These are phyloP conservation scores for Trichoderma gamsii DNA, from an alignment of 495 filamentous ascomycete genomes.

Conservation along the genomic window DNA sequence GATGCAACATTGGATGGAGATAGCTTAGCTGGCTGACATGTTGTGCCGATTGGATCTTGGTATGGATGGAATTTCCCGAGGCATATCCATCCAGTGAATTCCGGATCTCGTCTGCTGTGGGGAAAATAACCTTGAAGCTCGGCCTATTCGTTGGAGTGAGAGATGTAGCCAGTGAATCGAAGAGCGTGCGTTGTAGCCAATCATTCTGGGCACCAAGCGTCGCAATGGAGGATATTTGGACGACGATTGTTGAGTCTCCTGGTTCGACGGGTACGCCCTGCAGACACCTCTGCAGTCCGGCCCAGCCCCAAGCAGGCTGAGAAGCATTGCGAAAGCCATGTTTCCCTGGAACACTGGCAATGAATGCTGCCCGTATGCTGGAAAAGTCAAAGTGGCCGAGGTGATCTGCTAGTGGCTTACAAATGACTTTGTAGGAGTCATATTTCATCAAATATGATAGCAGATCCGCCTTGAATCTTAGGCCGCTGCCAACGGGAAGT, in stretches of 20 bases:
- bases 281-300: slow-evolving; percentile 57
- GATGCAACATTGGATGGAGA: slow-evolving; percentile 59
- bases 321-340: slow-evolving; percentile 43
- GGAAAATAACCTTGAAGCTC: slow-evolving; percentile 63
- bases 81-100: slow-evolving; percentile 70
- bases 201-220: slow-evolving; percentile 66
- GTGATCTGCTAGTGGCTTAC: slow-evolving; percentile 45
- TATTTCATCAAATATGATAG: slow-evolving; percentile 69
- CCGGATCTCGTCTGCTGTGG: slow-evolving; percentile 73
- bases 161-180: slow-evolving; percentile 42
- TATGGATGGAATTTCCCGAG: slow-evolving; percentile 77
- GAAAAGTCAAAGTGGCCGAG: slow-evolving; percentile 65
- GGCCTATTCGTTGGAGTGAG: slow-evolving; percentile 20
- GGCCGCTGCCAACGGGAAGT: slow-evolving; percentile 50
- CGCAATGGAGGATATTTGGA: slow-evolving; percentile 79
- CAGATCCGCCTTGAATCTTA: slow-evolving; percentile 69
- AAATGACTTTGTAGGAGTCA: slow-evolving; percentile 45
- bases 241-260: slow-evolving; percentile 53
- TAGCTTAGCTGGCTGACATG: slow-evolving; percentile 74
- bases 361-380: slow-evolving; percentile 60
- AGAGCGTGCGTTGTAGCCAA: slow-evolving; percentile 67
- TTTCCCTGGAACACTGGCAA: slow-evolving; percentile 70
- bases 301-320: slow-evolving; percentile 67
- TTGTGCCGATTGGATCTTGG: slow-evolving; percentile 58
- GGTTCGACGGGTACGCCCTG: slow-evolving; percentile 38